Evolutionary conservation across 441 rosid species (phyloP), one percentile per base, ranked within the genome.

Genomic region (Viola pubescens): DNA sequence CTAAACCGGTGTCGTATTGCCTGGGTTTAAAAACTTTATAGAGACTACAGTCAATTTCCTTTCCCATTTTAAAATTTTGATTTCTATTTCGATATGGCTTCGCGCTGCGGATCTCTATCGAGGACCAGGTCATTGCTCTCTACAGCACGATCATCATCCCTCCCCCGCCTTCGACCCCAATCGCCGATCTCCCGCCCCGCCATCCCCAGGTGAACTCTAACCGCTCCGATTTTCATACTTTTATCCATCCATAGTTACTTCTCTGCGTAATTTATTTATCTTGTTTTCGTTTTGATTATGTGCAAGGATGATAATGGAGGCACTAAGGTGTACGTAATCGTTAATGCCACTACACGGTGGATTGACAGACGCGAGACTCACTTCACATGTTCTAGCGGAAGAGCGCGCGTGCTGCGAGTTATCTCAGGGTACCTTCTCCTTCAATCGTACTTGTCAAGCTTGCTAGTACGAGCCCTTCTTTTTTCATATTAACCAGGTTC

Each of bases 351-450:
- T 70, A 51, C 63, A 66, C 46, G 63, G 74, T 65, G 53, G 50
- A 60, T 40, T 66, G 54, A 63, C 69, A 4, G 57, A 66, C 39
- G 16, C 74, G 37, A 13, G 58, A 10, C 71, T 70, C 52, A 59
- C 66, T 7, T 66, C 74, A 38, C 71, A 70, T 60, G 54, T 63
- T 38, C 56, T 75, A 3, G 66, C 57, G 45, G 64, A 60, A 9
- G 64, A 67, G 62, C 75, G 70, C 14, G 60, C 61, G n/a, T 70
- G 48, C 16, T 70, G 72, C 71, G 70, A 60, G 66, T 49, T 70
- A 55, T 74, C 78, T 65, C 72, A 60, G 48, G 75, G 70, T 70
- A 62, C 65, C 43, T 42, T 53, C 53, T 51, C 11, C 19, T 49
- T 26, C 45, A 56, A 40, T 56, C 37, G n/a, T 14, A 50, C 54